Percentiles rank a stretch among this genome's conserved stretches.
Evolutionary conservation across 257 asterid species (phyloP).

Genomic region (Plantago major): DNA sequence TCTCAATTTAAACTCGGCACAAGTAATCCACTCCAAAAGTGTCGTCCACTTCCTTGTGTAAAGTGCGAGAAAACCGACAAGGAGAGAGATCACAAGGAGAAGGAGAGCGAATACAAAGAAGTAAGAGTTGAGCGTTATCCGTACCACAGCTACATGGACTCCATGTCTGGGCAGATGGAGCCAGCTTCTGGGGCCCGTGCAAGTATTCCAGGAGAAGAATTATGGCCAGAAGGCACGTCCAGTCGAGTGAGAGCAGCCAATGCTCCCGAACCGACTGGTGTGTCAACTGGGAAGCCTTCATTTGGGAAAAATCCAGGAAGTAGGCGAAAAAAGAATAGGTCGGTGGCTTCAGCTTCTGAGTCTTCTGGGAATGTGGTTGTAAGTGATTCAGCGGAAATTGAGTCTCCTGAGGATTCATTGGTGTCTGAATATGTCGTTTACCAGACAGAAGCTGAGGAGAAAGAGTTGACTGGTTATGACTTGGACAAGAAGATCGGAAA

Average conservation of each 20-base stretch:
- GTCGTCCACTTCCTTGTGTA: conserved; percentile 37
- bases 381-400: conserved; percentile 41
- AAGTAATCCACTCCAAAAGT: conserved; percentile 22
- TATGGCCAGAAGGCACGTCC: conserved; percentile 95
- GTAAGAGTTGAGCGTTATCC: conserved; percentile 72
- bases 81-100: conserved; percentile 9
- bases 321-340: conserved; percentile 65
- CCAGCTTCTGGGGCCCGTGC: conserved; percentile 99
- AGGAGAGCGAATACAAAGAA: conserved; percentile 27
- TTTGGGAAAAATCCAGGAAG: conserved; percentile 89
- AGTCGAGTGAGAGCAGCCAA: conserved; percentile 76
- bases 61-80: conserved; percentile 69
- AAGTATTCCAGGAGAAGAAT: conserved; percentile 72
- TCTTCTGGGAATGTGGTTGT: conserved; percentile 24
- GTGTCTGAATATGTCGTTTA: conserved; percentile 67
- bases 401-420: conserved; percentile 34
- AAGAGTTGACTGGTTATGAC: conserved; percentile 60
- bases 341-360: conserved; percentile 37
- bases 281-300: conserved; percentile 69
- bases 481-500: conserved; percentile 66
- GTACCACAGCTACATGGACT: conserved; percentile 77
- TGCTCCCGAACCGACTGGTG: conserved; percentile 84
- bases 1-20: conserved; percentile 22
- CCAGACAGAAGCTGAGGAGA: conserved; percentile 49
- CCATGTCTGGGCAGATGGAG: conserved; percentile 88